phyloP scores from a whole-genome alignment of 2,329 filamentous ascomycete species.

The Aspergillus thermomutatus region DNA sequence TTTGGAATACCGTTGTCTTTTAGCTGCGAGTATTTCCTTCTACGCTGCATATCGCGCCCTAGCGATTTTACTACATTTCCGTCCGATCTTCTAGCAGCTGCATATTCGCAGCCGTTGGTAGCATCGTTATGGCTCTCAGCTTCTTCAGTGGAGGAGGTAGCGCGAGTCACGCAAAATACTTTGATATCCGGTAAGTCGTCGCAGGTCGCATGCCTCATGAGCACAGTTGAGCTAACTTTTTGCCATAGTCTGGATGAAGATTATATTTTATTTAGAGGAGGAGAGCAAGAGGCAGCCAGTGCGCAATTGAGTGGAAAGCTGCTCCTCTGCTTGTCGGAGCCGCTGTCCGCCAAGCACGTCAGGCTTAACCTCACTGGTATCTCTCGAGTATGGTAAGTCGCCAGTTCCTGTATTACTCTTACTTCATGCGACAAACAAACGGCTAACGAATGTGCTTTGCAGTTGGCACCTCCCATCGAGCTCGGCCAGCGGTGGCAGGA shows the following conservation, averaged over 20 bases:
- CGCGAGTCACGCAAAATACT: conserved; percentile 47
- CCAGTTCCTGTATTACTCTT: not conserved
- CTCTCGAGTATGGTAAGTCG: conserved; percentile 63
- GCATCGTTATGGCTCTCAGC: conserved; percentile 42
- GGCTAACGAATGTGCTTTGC: conserved; percentile 1
- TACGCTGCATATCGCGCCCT: not conserved
- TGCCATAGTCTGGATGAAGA: conserved; percentile 66
- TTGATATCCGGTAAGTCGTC: conserved; percentile 45
- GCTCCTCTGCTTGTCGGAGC: conserved; percentile 67
- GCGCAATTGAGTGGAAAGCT: conserved; percentile 71
- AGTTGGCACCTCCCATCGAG: conserved; percentile 37
- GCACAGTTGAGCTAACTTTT: conserved; percentile 16
- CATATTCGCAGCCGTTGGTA: conserved; percentile 18
- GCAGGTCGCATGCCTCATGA: conserved; percentile 9
- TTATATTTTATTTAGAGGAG: conserved; percentile 74
- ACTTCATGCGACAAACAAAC: not conserved
- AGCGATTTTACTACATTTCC: not conserved
- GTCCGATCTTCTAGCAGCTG: conserved; percentile 15
- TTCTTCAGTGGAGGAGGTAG: conserved; percentile 42
- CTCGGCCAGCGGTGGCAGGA: conserved; percentile 35
- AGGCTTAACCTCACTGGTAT: conserved; percentile 69
- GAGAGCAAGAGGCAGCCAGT: conserved; percentile 70
- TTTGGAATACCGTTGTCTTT: not conserved
- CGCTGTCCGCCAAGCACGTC: conserved; percentile 69
- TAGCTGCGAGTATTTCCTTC: not conserved